Base-by-base conservation (phyloP, 768 basidiomycete genomes). In the Panus rudis region DNA sequence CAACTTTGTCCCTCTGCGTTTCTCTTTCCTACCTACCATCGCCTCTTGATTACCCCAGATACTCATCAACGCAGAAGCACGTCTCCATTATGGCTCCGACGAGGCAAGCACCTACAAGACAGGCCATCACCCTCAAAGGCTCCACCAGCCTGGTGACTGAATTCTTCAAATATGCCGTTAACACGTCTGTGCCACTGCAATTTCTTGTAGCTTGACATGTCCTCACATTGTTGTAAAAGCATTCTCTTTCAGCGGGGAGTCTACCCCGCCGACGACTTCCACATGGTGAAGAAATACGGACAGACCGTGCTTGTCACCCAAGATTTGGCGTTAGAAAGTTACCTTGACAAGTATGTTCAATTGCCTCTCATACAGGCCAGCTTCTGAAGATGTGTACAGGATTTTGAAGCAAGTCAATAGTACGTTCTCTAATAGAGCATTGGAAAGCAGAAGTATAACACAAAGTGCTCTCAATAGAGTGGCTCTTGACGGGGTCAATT, bases 231-330 rank as follows among this genome's bases (percentile, higher is more conserved):
- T 39, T 16, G 22, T 26, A 28, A 11, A 6, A 96, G 92, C 13
- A 94, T 98, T 55, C 70, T 99, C 42, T 99, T 94, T 66, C 93
- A 98, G 67, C 76, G 96, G 33, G 92, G 91, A 45, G 87, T 99
- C 16, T 99, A 98, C 61, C 96, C 96, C 2, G 83, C 90, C 0
- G 96, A 98, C 63, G 96, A 99, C 68, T 99, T 99, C 61, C 86
- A 91, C 59, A 93, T 96, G 90, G 94, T 99, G 47, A 99, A 98
- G 65, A 99, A 98, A 63, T 99, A 97, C 53, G 94, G 96, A 0
- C 83, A 98, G 58, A 92, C 91, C 0, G 88, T 99, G 41, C 74
- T 98, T 20, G 85, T 97, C 6, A 96, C 93, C 1, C 86, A 92
- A 51, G 94, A 99, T 53, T 79, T 92, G 37, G 85, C 86, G 3